Evolutionary conservation across 768 basidiomycete species (phyloP), one percentile per base, ranked within the genome.

Genomic region (Boletellus ananiceps): DNA sequence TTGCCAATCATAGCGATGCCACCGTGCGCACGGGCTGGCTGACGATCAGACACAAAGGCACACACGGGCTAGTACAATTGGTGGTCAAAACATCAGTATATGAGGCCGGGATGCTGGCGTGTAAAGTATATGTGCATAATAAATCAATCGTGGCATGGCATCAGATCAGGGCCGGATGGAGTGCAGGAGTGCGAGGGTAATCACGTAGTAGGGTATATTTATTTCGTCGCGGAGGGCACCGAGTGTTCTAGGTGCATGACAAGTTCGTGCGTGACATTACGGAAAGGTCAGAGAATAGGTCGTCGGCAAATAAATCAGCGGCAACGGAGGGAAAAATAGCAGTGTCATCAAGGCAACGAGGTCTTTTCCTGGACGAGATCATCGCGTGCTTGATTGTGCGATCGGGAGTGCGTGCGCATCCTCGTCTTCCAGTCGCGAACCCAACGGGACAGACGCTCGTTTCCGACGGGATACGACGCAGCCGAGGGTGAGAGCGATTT

Each of bases 371-470:
- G 72, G 9, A 81, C 74, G 18, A 83, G 74, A 41, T 74, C 67
- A 46, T 76, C 69, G 49, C 82, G 66, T 57, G 73, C 72, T 42
- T 73, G 77, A 50, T 74, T 71, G 44, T 71, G 67, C 37, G 80
- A 76, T 37, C 74, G 74, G 19, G 83, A 82, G 2, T 71, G 66
- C 32, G 80, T 67, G 46, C 77, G 74, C 39, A 86, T 78, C 66
- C 76, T 83, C 3, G 72, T 71, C 49, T 81, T 77, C 83, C 80
- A 86, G 52, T 84, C 81, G 52, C 77, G 76, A n/a, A 85, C 76
- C 85, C 82, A 84, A 46, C 77, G 66, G 19, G 72, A 60, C 15
- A 64, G 57, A 46, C 71, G 69, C 57, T 76, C 77, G 29, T 68
- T 66, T 34, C 44, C 59, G 46, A 44, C 54, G n/a, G 52, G 44